These are phyloP conservation scores for Excoecaria cochinchinensis DNA, from an alignment of 345 rosid genomes.

Conservation along the genomic window DNA sequence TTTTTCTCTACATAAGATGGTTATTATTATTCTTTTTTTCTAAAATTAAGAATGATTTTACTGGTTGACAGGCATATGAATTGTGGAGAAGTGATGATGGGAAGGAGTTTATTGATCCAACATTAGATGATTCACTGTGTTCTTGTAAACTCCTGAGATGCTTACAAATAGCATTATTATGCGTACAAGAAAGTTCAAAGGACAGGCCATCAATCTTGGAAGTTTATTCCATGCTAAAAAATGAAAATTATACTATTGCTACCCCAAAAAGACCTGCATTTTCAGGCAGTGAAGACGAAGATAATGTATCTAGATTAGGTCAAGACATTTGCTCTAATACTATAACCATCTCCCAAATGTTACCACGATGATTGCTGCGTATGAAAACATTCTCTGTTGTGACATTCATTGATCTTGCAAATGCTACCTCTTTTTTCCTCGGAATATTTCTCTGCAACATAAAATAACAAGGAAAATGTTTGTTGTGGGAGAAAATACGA, in stretches of 20 bases:
- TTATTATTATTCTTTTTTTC: background rate
- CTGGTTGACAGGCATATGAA: conserved; percentile 19
- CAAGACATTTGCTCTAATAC: conserved; percentile 9
- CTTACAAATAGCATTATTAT: conserved; percentile 21
- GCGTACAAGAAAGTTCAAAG: conserved; percentile 26
- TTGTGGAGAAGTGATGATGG: conserved; percentile 20
- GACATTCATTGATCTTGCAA: background rate
- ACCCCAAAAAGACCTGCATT: conserved; percentile 28
- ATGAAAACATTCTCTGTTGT: conserved; percentile 28
- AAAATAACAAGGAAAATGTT: too few relatives aligned
- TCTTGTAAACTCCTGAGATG: conserved; percentile 18
- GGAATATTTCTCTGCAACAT: background rate
- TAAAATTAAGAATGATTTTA: background rate
- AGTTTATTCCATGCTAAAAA: conserved; percentile 19
- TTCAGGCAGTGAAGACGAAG: conserved; percentile 12
- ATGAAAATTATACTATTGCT: background rate
- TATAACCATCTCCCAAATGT: conserved; percentile 6
- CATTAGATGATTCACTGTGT: conserved; percentile 16
- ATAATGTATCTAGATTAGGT: background rate
- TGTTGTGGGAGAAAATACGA: conserved; percentile 72
- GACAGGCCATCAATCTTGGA: conserved; percentile 31
- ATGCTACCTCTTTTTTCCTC: background rate
- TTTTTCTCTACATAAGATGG: background rate
- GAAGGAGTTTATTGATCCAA: conserved; percentile 18
- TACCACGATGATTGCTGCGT: conserved; percentile 90